Evolutionary conservation across 495 filamentous ascomycete species (phyloP).

Genomic region (Xylaria intraflava): DNA sequence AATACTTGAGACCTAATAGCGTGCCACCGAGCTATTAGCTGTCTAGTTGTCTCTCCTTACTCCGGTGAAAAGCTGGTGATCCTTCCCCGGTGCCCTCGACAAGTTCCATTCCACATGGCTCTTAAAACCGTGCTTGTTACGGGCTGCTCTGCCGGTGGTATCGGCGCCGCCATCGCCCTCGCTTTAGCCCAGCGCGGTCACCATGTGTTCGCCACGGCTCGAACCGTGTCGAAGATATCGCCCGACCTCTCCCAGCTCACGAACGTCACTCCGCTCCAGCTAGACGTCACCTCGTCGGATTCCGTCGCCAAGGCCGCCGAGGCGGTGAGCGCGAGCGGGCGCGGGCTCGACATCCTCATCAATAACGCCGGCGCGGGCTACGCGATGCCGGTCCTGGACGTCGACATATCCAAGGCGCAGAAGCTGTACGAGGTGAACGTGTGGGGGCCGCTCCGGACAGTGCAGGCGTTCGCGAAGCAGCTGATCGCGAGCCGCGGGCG

Average conservation of each 20-base stretch:
- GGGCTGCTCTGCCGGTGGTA: slow-evolving; percentile 41
- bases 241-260: slow-evolving; percentile 8
- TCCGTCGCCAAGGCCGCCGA: slow-evolving; percentile 10
- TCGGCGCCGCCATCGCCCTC: slow-evolving; percentile 33
- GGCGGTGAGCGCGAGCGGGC: slow-evolving; percentile 14
- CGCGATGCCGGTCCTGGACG: slow-evolving; percentile 38
- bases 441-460: slow-evolving; percentile 40
- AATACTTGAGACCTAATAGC: too few relatives aligned
- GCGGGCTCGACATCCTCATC: slow-evolving; percentile 42
- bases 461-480: slow-evolving; percentile 45
- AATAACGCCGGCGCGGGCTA: slow-evolving; percentile 46
- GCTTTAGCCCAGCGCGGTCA: slow-evolving; percentile 17
- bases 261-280: slow-evolving; percentile 21
- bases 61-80: too few relatives aligned
- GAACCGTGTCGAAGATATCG: slow-evolving; percentile 28
- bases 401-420: slow-evolving; percentile 34
- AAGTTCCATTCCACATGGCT: background rate
- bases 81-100: too few relatives aligned
- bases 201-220: slow-evolving; percentile 39
- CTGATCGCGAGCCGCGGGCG: slow-evolving; percentile 38
- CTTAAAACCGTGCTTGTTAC: slow-evolving; percentile 33
- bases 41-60: too few relatives aligned
- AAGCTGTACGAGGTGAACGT: slow-evolving; percentile 48
- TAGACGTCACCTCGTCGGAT: slow-evolving; percentile 14
- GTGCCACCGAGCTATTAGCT: too few relatives aligned